Evolutionary conservation across 257 asterid species (phyloP), one percentile per base, ranked within the genome.

Genomic region (Haberlea rhodopensis): DNA sequence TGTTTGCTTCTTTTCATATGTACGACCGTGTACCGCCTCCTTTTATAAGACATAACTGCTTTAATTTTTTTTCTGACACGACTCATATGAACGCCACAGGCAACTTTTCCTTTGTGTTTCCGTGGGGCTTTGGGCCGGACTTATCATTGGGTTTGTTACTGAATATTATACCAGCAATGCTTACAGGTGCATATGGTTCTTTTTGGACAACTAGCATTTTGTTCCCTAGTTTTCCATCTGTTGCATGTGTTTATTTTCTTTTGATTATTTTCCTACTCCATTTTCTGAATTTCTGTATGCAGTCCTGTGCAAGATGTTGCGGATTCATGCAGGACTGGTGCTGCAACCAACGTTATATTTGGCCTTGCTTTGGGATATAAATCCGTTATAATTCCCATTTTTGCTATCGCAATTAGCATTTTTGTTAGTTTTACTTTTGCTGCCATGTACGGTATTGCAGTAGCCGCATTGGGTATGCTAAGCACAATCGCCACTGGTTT

Each of bases 51-150:
- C 37, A 29, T 29, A 6, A 29, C n/a, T n/a, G n/a, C n/a, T n/a
- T n/a, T n/a, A n/a, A n/a, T n/a, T n/a, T n/a, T 28, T 54, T 20
- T 27, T 70, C 55, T 72, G 20, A 8, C 51, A 54, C 64, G 10
- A 13, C 73, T 43, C 62, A 46, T 62, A 25, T 29, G 60, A 23
- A 43, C 34, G 15, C 18, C 5, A 40, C 95, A 90, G 97, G 97
- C 84, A 85, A 70, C 84, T 87, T 25, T 87, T 87, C 74, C 76
- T 90, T 43, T 87, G 97, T 76, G 97, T 90, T 20, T 82, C 82
- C 26, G 96, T 90, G 51, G 97, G 97, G 62, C 96, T 90, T 40
- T 90, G 97, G 97, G 96, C 97, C 61, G 97, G 97, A 70, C 97
- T 90, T 49, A 79, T 90, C 63, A 90, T 90, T 9, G 96, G 97